phyloP scores from a whole-genome alignment of 768 basidiomycete species.

The Tricholoma sp. region DNA sequence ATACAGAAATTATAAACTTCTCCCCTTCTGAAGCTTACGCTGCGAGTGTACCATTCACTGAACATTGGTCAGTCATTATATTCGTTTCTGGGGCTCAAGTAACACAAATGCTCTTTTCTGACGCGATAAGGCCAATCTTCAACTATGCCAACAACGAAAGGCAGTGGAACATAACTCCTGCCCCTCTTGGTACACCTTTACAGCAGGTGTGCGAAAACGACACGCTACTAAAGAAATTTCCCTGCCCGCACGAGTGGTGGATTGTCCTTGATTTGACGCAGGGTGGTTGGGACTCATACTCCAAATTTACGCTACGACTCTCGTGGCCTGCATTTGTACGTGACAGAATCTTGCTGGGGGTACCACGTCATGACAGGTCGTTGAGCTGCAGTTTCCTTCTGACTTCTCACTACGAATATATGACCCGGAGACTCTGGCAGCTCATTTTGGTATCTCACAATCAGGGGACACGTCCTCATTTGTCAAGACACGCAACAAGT shows the following conservation, averaged over 20 bases:
- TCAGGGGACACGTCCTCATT: conserved; percentile 3
- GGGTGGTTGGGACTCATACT: conserved; percentile 32
- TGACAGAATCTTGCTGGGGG: conserved; percentile 6
- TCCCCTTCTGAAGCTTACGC: conserved; percentile 22
- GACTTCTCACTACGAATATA: conserved; percentile 37
- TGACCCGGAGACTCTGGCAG: conserved; percentile 25
- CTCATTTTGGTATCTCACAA: conserved; percentile 10
- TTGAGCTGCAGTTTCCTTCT: conserved; percentile 33
- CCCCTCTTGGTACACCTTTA: conserved; percentile 33
- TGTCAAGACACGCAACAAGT: conserved; percentile 35
- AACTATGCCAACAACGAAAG: conserved; percentile 24
- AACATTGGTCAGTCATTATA: conserved; percentile 23
- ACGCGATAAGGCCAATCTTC: conserved; percentile 35
- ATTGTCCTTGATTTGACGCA: conserved; percentile 39
- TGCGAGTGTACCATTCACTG: conserved; percentile 13
- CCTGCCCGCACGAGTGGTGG: conserved; percentile 44
- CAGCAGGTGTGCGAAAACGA: conserved; percentile 31
- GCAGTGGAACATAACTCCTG: conserved; percentile 36
- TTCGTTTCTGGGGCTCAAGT: background rate
- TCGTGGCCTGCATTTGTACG: conserved; percentile 57
- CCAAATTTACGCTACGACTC: conserved; percentile 45
- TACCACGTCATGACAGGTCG: background rate
- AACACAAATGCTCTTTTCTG: background rate
- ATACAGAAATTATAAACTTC: conserved; percentile 68
- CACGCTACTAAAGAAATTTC: conserved; percentile 6